These are phyloP conservation scores for Calonectria pauciramosa DNA, from an alignment of 2,329 filamentous ascomycete species.

Conservation along the genomic window DNA sequence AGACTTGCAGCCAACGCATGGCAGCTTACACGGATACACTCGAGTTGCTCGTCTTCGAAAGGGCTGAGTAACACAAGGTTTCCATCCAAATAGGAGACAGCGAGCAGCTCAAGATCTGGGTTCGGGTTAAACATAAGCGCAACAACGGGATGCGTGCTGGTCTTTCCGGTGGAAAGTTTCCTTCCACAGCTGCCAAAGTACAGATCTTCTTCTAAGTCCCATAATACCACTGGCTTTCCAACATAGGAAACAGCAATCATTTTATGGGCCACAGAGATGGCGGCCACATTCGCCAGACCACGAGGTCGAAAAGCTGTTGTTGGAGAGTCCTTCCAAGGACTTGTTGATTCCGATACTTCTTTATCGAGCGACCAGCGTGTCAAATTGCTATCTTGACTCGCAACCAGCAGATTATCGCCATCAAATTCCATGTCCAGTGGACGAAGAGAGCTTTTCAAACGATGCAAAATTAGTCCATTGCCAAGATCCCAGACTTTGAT, in stretches of 20 bases:
- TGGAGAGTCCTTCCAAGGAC: slow-evolving; percentile 40
- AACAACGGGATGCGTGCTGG: slow-evolving; percentile 45
- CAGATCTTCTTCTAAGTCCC: slow-evolving; percentile 49
- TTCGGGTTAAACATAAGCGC: slow-evolving; percentile 54
- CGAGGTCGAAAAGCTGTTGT: slow-evolving; percentile 16
- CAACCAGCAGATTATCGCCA: slow-evolving; percentile 44
- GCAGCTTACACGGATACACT: slow-evolving; percentile 44
- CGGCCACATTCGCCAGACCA: slow-evolving; percentile 35
- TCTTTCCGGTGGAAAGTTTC: slow-evolving; percentile 47
- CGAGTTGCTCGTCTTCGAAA: slow-evolving; percentile 39
- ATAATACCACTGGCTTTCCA: slow-evolving; percentile 49
- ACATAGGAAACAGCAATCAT: slow-evolving; percentile 52
- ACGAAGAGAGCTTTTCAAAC: slow-evolving; percentile 37
- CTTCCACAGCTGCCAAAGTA: slow-evolving; percentile 52
- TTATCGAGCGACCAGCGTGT: slow-evolving; percentile 44
- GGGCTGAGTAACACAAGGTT: slow-evolving; percentile 50
- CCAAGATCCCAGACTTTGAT: slow-evolving; percentile 50
- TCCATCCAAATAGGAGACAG: slow-evolving; percentile 49
- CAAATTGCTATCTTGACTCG: slow-evolving; percentile 44
- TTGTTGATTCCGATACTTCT: slow-evolving; percentile 22
- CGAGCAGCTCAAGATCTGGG: slow-evolving; percentile 45
- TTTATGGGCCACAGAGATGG: slow-evolving; percentile 46
- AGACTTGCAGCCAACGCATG: slow-evolving; percentile 48
- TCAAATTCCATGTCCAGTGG: slow-evolving; percentile 45
- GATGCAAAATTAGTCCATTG: slow-evolving; percentile 42